Base-by-base conservation (phyloP, 352 stramenopile species). In the Globisporangium irregulare region DNA sequence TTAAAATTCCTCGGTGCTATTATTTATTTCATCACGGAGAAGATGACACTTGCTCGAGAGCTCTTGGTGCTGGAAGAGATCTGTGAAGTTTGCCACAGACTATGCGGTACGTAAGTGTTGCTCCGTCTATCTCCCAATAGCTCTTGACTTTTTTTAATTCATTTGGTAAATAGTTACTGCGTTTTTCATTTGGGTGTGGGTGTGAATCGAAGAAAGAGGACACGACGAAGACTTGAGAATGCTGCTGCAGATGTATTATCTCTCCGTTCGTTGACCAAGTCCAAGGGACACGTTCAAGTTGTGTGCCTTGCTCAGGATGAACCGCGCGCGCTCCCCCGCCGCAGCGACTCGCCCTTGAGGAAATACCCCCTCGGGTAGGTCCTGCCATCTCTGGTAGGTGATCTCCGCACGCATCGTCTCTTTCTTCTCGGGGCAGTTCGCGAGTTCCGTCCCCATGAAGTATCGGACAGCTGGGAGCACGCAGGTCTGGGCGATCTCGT, bases 361-460 rank as follows among this genome's bases (percentile, higher is more conserved):
- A 62, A 94, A 94, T 32, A 94, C 70, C 0, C 53, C 68, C 62
- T 84, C 69, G 18, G 89, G 89, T 29, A 96, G 68, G 20, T 91
- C 73, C 36, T 90, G 82, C 89, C 89, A 96, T 38, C 73, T 74
- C n/a, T 67, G 53, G 62, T 90, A 92, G 9, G 64, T 67, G 32
- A 96, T 88, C 25, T 79, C 73, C 2, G 76, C 84, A 6, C 80
- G 63, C 87, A 93, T 94, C 59, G 66, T 77, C 59, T 58, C 55
- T 69, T 73, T 90, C 80, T 80, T 83, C 62, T 94, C 84, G 2
- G 70, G 29, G 15, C 76, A 86, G 25, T 73, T 79, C 41, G 74
- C 66, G 12, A 96, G 69, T 66, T 95, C 86, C 9, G 89, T 96
- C 1, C 84, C 89, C 14, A 87, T 76, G 60, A 96, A 96, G 57